Percentiles rank a stretch among this genome's conserved stretches.
Conservation (phyloP, 352 stramenopile species). For the Phytophthora capsici region DNA sequence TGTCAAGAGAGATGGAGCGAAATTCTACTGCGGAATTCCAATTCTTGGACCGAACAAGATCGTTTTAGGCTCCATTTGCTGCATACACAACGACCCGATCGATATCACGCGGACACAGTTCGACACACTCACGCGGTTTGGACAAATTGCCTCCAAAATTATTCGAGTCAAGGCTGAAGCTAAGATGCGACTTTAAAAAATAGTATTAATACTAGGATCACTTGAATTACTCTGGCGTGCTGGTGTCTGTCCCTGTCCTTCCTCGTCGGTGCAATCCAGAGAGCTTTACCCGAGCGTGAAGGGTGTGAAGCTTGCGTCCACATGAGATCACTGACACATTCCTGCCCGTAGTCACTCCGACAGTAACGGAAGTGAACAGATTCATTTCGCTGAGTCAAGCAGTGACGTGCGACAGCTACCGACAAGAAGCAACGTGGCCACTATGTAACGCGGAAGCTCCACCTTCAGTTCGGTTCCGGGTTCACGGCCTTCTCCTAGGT, state of each 20-base stretch:
- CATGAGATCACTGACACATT: slow-evolving; percentile 18
- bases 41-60: slow-evolving; percentile 21
- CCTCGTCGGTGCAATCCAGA: background rate
- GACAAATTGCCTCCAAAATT: slow-evolving; percentile 28
- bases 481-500: background rate
- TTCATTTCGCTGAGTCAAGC: slow-evolving; percentile 3
- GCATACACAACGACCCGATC: slow-evolving; percentile 24
- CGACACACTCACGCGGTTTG: slow-evolving; percentile 29
- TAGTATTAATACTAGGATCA: background rate
- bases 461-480: slow-evolving; percentile 7
- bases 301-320: slow-evolving; percentile 11
- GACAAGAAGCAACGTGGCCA: background rate
- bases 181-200: background rate
- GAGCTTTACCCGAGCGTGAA: slow-evolving; percentile 2
- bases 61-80: slow-evolving; percentile 32
- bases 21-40: slow-evolving; percentile 68
- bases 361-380: slow-evolving; percentile 3
- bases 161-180: background rate
- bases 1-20: slow-evolving; percentile 20
- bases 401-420: slow-evolving; percentile 6
- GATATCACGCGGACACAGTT: slow-evolving; percentile 32
- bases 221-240: background rate
- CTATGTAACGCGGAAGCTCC: background rate
- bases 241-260: slow-evolving; percentile 5
- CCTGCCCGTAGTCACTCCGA: slow-evolving; percentile 7